phyloP scores from a whole-genome alignment of 2,329 filamentous ascomycete genomes.

The Pyrenophora tritici-repentis region DNA sequence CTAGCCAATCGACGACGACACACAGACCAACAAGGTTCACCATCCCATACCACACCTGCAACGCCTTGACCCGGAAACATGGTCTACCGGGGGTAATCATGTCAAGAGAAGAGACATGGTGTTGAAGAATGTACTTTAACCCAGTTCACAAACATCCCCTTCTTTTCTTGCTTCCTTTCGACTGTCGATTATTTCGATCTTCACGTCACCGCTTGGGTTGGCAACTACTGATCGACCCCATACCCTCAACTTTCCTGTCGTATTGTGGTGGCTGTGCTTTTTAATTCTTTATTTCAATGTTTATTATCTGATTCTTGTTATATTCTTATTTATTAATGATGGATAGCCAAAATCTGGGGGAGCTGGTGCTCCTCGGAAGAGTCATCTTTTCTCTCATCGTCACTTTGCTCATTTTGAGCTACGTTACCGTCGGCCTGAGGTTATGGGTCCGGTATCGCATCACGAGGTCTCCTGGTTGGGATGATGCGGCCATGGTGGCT shows the following conservation, averaged over 20 bases:
- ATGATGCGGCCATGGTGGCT: constrained; percentile 40
- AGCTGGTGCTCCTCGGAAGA: constrained; percentile 28
- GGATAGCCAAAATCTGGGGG: constrained; percentile 15
- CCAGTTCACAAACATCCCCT: not conserved
- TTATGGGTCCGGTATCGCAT: constrained; percentile 42
- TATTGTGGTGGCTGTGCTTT: no score
- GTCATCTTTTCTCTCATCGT: constrained; percentile 28
- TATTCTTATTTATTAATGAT: constrained; percentile 2
- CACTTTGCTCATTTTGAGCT: constrained; percentile 35
- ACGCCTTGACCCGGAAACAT: constrained; percentile 14
- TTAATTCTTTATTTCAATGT: not conserved
- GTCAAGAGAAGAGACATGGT: not conserved
- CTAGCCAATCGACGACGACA: constrained; percentile 16
- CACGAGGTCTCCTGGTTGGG: constrained; percentile 42
- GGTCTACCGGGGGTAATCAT: constrained; percentile 11
- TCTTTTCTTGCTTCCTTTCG: constrained; percentile 1
- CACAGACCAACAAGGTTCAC: constrained; percentile 20
- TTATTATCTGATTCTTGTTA: not conserved
- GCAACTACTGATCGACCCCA: not conserved
- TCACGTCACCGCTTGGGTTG: constrained; percentile 12
- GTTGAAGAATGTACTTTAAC: no score
- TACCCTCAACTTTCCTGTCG: not conserved
- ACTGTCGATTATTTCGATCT: constrained; percentile 8
- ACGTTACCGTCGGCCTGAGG: constrained; percentile 36
- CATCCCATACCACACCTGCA: constrained; percentile 13